phyloP scores from a whole-genome alignment of 2,329 filamentous ascomycete genomes.

The Epichloe bromicola region DNA sequence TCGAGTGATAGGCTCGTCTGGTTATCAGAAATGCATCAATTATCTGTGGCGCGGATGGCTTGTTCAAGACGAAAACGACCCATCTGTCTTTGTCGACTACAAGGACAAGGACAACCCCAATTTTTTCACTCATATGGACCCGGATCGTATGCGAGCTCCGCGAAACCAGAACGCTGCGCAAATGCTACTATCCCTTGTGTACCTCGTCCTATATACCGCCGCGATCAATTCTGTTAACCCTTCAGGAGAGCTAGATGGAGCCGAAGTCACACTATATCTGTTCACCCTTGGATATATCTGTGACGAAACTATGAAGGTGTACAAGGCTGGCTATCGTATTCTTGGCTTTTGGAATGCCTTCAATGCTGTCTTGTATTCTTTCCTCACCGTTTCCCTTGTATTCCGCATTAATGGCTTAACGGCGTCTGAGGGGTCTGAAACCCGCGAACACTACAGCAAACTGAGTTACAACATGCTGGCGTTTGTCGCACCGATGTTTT shows the following conservation, averaged over 20 bases:
- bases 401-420: constrained; percentile 67
- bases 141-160: constrained; percentile 85
- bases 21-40: constrained; percentile 89
- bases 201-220: constrained; percentile 71
- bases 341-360: constrained; percentile 96
- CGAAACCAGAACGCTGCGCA: constrained; percentile 87
- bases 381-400: constrained; percentile 67
- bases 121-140: constrained; percentile 76
- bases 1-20: constrained; percentile 75
- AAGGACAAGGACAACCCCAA: constrained; percentile 63
- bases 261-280: constrained; percentile 74
- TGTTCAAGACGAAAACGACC: constrained; percentile 87
- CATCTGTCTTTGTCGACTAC: constrained; percentile 81
- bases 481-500: constrained; percentile 92
- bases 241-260: constrained; percentile 66
- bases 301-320: constrained; percentile 79
- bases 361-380: constrained; percentile 68
- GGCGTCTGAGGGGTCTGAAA: constrained; percentile 33
- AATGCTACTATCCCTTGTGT: constrained; percentile 71
- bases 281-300: constrained; percentile 87
- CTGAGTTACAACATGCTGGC: constrained; percentile 91
- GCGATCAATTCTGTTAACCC: constrained; percentile 93
- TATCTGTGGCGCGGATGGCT: constrained; percentile 95
- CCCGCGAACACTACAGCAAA: constrained; percentile 53
- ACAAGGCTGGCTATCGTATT: constrained; percentile 86